Percentiles rank a stretch among this genome's conserved stretches.
Evolutionary conservation across 176 grass and related monocot species (phyloP).

Genomic region (Oropetium thomaeum): DNA sequence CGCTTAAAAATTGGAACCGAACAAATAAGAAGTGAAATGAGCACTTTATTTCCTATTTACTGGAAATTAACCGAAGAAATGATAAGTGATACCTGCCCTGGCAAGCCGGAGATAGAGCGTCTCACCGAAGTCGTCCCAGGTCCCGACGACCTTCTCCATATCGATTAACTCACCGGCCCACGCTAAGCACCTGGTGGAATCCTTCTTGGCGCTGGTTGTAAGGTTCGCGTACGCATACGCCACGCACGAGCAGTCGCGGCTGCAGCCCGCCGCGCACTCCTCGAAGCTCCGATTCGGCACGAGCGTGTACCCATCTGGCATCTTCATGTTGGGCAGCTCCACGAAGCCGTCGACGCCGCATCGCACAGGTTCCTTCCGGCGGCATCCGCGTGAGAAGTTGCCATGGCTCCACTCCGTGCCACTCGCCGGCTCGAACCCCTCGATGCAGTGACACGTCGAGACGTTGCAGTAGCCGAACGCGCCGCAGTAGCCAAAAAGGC

Average conservation of each 20-base stretch:
- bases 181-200: background rate
- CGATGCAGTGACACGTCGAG: background rate
- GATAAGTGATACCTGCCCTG: background rate
- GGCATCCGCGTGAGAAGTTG: background rate
- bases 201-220: background rate
- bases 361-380: background rate
- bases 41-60: background rate
- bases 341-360: background rate
- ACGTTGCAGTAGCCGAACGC: background rate
- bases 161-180: background rate
- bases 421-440: background rate
- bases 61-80: background rate
- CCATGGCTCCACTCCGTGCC: background rate
- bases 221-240: constrained; percentile 38
- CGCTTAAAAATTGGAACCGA: too few species aligned
- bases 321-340: background rate
- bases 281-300: constrained; percentile 22
- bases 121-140: background rate
- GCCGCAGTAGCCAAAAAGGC: background rate
- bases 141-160: background rate
- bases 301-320: background rate
- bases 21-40: too few species aligned
- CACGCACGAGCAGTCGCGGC: constrained; percentile 44
- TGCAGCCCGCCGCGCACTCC: constrained; percentile 32
- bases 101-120: background rate